A percentile compares a stretch with the other conserved stretches of the same genome.
These are phyloP conservation scores for Cordyceps farinosa DNA, from an alignment of 2,329 filamentous ascomycete species.

Conservation along the genomic window DNA sequence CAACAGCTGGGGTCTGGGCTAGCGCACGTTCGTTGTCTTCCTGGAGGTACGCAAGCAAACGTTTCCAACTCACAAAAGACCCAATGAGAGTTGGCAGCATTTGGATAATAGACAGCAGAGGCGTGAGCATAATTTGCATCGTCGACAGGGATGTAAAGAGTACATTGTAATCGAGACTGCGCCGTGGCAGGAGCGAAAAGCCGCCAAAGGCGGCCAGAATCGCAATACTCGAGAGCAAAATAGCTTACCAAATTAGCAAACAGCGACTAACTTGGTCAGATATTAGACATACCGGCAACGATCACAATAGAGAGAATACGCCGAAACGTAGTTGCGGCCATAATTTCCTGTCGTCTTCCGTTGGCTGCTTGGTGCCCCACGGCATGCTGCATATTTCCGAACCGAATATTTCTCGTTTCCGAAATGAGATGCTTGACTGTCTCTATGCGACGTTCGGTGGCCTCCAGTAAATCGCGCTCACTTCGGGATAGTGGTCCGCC, in stretches of 20 bases:
- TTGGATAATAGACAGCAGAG: slow-evolving; percentile 11
- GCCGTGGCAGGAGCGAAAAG: neutral
- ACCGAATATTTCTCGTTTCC: neutral
- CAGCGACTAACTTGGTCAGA: neutral
- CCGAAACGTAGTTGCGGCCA: slow-evolving; percentile 1
- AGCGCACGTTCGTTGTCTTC: neutral
- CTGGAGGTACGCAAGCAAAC: neutral
- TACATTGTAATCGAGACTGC: neutral
- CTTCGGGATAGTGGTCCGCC: neutral
- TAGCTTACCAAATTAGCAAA: neutral
- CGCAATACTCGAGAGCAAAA: neutral
- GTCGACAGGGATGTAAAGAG: slow-evolving; percentile 9
- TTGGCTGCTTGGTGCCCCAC: neutral
- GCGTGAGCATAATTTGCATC: slow-evolving; percentile 12
- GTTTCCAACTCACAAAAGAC: slow-evolving; percentile 5
- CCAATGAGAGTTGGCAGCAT: neutral
- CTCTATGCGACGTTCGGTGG: neutral
- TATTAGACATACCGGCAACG: neutral
- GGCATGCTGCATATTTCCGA: slow-evolving; percentile 1
- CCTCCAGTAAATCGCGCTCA: neutral
- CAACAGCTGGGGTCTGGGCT: neutral
- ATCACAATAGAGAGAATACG: slow-evolving; percentile 4
- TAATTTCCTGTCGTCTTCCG: slow-evolving; percentile 1
- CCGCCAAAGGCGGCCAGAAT: slow-evolving; percentile 9
- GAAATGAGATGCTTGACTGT: slow-evolving; percentile 6